These are phyloP conservation scores for Colletotrichum siamense DNA, from an alignment of 2,329 filamentous ascomycete genomes.

Conservation along the genomic window DNA sequence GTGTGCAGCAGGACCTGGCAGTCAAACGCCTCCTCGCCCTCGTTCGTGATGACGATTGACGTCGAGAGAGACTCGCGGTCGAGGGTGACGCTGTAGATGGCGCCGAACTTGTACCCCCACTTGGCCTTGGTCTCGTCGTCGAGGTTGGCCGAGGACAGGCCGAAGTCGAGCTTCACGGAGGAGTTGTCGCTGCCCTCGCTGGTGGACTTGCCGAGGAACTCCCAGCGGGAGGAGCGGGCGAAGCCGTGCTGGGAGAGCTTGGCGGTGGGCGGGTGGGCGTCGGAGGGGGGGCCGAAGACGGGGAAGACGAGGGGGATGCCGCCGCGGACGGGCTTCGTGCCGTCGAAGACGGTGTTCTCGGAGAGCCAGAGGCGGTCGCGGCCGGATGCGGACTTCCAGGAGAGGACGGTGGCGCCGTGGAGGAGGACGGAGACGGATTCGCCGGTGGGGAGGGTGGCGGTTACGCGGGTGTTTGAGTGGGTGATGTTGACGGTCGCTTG, in stretches of 20 bases:
- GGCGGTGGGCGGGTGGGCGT: slow-evolving; percentile 73
- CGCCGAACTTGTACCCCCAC: slow-evolving; percentile 87
- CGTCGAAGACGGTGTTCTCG: slow-evolving; percentile 80
- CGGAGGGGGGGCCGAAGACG: slow-evolving; percentile 84
- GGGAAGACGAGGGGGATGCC: slow-evolving; percentile 94
- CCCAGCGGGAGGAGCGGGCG: slow-evolving; percentile 88
- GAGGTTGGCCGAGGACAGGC: slow-evolving; percentile 77
- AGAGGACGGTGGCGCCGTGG: slow-evolving; percentile 90
- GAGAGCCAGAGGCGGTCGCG: slow-evolving; percentile 88
- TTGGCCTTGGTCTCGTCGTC: slow-evolving; percentile 69
- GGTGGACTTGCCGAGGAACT: slow-evolving; percentile 86
- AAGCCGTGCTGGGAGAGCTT: slow-evolving; percentile 93
- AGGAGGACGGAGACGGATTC: slow-evolving; percentile 87
- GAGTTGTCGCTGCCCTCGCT: slow-evolving; percentile 50
- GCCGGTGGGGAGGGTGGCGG: slow-evolving; percentile 82
- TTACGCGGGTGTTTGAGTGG: slow-evolving; percentile 73
- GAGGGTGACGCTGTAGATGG: slow-evolving; percentile 93
- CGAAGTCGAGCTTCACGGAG: slow-evolving; percentile 94
- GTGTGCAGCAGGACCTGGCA: slow-evolving; percentile 93
- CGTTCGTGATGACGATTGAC: slow-evolving; percentile 86
- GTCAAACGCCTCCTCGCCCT: slow-evolving; percentile 82
- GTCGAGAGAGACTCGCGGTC: slow-evolving; percentile 78
- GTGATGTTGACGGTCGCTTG: slow-evolving; percentile 78
- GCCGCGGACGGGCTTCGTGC: slow-evolving; percentile 86
- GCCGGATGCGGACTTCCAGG: slow-evolving; percentile 85